phyloP scores from a whole-genome alignment of 176 grass and related monocot species.

The Typha latifolia region DNA sequence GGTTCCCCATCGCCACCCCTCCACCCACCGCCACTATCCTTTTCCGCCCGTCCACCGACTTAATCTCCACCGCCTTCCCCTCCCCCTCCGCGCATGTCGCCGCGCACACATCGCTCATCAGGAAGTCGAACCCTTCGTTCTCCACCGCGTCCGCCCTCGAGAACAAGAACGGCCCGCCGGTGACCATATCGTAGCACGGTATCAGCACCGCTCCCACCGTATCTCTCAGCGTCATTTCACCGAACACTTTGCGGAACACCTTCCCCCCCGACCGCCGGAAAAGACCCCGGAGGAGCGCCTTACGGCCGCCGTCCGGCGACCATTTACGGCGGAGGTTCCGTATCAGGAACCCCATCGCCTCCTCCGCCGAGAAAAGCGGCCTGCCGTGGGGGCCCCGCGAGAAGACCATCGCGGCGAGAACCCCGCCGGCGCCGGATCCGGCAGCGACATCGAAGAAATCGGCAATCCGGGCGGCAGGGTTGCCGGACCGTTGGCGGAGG shows the following conservation, averaged over 20 bases:
- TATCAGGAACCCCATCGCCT: conserved; percentile 62
- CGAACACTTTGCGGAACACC: background rate
- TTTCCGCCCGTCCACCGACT: conserved; percentile 37
- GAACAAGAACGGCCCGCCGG: conserved; percentile 64
- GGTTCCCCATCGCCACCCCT: conserved; percentile 51
- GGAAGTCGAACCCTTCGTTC: conserved; percentile 61
- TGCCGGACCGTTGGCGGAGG: conserved; percentile 42
- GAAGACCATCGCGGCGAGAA: conserved; percentile 80
- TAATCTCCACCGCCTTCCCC: conserved; percentile 9
- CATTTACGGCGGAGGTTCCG: conserved; percentile 21
- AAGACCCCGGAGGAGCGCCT: conserved; percentile 32
- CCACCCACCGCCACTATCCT: conserved; percentile 36
- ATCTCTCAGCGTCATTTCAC: conserved; percentile 57
- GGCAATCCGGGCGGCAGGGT: conserved; percentile 38
- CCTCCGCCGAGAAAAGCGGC: conserved; percentile 60
- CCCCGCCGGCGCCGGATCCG: conserved; percentile 77
- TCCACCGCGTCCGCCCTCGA: conserved; percentile 78
- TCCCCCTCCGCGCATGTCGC: conserved; percentile 29
- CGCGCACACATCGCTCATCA: conserved; percentile 56
- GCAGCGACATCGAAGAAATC: conserved; percentile 89
- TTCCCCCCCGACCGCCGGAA: conserved; percentile 16
- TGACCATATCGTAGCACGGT: conserved; percentile 71
- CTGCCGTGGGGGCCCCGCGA: conserved; percentile 38
- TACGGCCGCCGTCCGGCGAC: conserved; percentile 26
- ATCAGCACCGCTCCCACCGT: conserved; percentile 59